Evolutionary conservation across 768 basidiomycete genomes (phyloP).

Genomic region (Trametes cubensis): DNA sequence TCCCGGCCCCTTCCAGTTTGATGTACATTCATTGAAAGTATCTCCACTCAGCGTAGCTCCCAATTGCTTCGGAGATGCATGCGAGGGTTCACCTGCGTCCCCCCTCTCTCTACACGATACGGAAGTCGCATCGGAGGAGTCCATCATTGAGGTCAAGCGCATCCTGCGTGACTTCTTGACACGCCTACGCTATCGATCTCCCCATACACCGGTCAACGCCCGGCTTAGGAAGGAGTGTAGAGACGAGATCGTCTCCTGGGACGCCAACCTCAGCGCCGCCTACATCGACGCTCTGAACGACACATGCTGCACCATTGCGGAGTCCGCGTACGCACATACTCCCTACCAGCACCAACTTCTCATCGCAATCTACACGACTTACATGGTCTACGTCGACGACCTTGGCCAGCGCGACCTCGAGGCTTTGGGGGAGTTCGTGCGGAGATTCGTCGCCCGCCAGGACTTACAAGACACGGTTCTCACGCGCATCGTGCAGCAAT

Average conservation of each 20-base stretch:
- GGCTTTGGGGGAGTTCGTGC: slow-evolving; percentile 39
- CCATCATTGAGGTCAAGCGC: neutral
- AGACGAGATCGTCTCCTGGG: slow-evolving; percentile 8
- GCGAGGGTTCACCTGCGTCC: too few relatives aligned
- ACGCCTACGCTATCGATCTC: neutral
- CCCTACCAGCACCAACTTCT: slow-evolving; percentile 34
- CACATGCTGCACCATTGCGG: slow-evolving; percentile 6
- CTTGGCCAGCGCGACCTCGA: slow-evolving; percentile 28
- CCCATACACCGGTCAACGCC: neutral
- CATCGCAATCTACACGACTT: slow-evolving; percentile 46
- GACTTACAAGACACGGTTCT: slow-evolving; percentile 37
- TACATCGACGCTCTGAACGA: slow-evolving; percentile 3
- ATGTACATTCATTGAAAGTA: too few relatives aligned
- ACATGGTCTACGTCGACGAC: slow-evolving; percentile 44
- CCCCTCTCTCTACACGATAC: neutral
- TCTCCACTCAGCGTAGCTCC: too few relatives aligned
- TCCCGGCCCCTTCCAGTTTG: too few relatives aligned
- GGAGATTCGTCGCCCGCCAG: slow-evolving; percentile 33
- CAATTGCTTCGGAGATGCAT: too few relatives aligned
- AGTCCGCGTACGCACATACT: slow-evolving; percentile 22
- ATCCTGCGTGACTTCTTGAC: slow-evolving; percentile 1
- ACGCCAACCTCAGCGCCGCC: neutral
- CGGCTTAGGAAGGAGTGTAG: neutral
- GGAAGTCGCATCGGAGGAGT: neutral
- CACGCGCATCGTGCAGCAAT: slow-evolving; percentile 38